Base-by-base conservation (phyloP, 1,284 basidiomycete species). In the Volvariella surrecta region DNA sequence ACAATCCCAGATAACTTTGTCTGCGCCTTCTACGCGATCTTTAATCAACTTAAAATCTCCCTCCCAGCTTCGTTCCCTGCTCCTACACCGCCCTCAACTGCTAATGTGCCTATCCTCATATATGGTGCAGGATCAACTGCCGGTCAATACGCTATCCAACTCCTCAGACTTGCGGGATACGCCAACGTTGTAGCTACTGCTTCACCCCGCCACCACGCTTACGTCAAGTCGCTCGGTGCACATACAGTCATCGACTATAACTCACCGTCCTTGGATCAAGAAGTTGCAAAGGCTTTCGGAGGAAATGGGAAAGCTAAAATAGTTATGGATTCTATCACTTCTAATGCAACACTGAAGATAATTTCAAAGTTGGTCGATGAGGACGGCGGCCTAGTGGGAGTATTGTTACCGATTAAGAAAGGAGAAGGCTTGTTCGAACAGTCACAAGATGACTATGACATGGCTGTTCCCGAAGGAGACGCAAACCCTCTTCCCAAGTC, bases 91-190 rank as follows among this genome's bases (percentile, higher is more conserved):
- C 67, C 71, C 10, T 54, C 61, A 16, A 52, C 60, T 10, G 56
- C 63, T 2, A 46, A 56, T 9, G 53, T 52, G 1, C 63, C 73
- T 1, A 70, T 77, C 43, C 61, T 77, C 7, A 58, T 82, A 18
- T 80, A 74, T 47, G 74, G 77, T 42, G 72, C 70, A 13, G 74
- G 77, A 8, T 62, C 76, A 3, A 73, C 72, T n/a, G 54, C 70
- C 0, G 77, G 76, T 3, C 69, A 75, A 46, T 76, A 74, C 48
- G 59, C 66, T 15, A 52, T 79, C 37, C 78, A 79, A 54, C 61
- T 79, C n/a, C 64, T 79, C 38, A 63, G 62, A 37, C 55, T 68
- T 21, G 66, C 73, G 1, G 74, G 75, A 0, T 79, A 75, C 62
- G 72, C 55, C 31, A 68, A 65, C 35, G 62, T 79, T 40, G 54